Conservation (phyloP, 2,329 filamentous ascomycete genomes). For the Aspergillus aculeatus region DNA sequence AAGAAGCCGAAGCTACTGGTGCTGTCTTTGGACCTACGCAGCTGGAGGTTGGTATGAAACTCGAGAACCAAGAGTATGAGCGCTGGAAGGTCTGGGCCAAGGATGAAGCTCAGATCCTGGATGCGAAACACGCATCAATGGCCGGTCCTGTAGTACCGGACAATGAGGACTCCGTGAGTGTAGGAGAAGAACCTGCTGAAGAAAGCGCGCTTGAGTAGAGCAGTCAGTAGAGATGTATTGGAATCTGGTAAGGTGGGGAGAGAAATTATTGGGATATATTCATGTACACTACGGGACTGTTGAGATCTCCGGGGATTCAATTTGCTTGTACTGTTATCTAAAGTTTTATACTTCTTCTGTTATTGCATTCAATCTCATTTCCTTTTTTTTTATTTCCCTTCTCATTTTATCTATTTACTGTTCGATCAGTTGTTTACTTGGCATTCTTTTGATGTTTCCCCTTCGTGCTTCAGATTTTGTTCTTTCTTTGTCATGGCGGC, state of each 20-base stretch:
- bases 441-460: too few relatives aligned
- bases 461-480: too few relatives aligned
- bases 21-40: conserved; percentile 81
- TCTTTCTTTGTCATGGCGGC: too few relatives aligned
- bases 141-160: conserved; percentile 25
- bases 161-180: conserved; percentile 37
- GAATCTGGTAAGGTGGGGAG: background rate
- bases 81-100: conserved; percentile 80
- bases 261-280: conserved; percentile 1
- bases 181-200: conserved; percentile 32
- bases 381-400: background rate
- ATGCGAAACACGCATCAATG: conserved; percentile 49
- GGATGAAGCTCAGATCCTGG: conserved; percentile 50
- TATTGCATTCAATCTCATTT: background rate
- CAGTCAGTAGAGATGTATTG: background rate
- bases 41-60: conserved; percentile 73
- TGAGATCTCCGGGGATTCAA: background rate
- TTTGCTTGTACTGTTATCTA: background rate
- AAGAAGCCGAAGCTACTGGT: conserved; percentile 82
- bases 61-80: conserved; percentile 79
- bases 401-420: too few relatives aligned
- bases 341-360: too few relatives aligned
- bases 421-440: too few relatives aligned
- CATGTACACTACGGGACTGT: conserved; percentile 20
- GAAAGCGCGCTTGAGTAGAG: background rate